These are phyloP conservation scores for Xylaria digitata DNA, from an alignment of 2,329 filamentous ascomycete species.

Conservation along the genomic window DNA sequence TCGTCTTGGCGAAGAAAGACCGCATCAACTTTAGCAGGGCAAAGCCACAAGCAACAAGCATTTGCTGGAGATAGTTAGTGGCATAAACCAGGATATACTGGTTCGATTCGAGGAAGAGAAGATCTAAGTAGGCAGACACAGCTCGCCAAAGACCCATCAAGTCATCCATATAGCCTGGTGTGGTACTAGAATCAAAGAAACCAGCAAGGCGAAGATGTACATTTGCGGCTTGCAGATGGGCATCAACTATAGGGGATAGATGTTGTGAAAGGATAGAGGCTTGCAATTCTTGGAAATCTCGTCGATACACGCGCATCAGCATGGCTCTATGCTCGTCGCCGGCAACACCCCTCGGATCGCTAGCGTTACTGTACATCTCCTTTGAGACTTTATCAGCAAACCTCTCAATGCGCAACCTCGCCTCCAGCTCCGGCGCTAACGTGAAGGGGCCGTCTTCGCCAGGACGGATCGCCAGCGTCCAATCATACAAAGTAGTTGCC, in stretches of 20 bases:
- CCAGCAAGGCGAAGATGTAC: slow-evolving; percentile 82
- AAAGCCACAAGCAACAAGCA: slow-evolving; percentile 84
- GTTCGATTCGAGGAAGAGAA: slow-evolving; percentile 67
- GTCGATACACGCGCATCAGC: slow-evolving; percentile 73
- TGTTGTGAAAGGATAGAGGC: slow-evolving; percentile 69
- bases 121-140: slow-evolving; percentile 75
- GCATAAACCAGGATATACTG: slow-evolving; percentile 72
- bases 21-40: slow-evolving; percentile 81
- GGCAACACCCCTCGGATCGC: slow-evolving; percentile 75
- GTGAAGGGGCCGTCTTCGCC: slow-evolving; percentile 70
- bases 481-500: slow-evolving; percentile 81
- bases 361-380: slow-evolving; percentile 82
- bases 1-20: slow-evolving; percentile 78
- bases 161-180: slow-evolving; percentile 77
- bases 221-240: slow-evolving; percentile 78
- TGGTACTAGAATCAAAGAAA: slow-evolving; percentile 82
- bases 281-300: slow-evolving; percentile 72
- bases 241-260: slow-evolving; percentile 67
- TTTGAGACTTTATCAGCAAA: slow-evolving; percentile 83
- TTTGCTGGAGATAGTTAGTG: slow-evolving; percentile 83
- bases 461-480: slow-evolving; percentile 72
- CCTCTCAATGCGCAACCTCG: slow-evolving; percentile 76
- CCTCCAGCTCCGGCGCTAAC: slow-evolving; percentile 71
- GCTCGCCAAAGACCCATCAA: slow-evolving; percentile 81
- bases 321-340: slow-evolving; percentile 75